phyloP scores from a whole-genome alignment of 495 filamentous ascomycete genomes.

The Astrocystis sublimbata region DNA sequence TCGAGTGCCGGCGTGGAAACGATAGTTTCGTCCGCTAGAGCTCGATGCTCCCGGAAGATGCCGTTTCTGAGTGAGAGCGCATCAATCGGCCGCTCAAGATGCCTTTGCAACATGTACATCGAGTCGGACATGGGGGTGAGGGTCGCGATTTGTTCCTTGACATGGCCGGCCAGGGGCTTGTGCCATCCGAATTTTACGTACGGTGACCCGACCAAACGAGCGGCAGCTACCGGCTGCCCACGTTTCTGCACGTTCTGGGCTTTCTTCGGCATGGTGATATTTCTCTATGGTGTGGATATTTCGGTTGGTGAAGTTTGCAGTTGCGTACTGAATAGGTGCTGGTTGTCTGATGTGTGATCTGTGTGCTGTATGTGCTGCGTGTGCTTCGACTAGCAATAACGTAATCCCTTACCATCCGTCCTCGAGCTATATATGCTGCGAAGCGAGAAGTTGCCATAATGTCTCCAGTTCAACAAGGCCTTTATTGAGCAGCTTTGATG shows the following conservation, averaged over 20 bases:
- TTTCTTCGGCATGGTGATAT: constrained; percentile 2
- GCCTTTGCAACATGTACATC: constrained; percentile 26
- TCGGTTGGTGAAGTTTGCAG: too few relatives aligned
- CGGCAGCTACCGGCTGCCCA: constrained; percentile 19
- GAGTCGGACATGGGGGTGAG: constrained; percentile 18
- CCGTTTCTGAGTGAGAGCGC: constrained; percentile 13
- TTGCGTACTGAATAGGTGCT: too few relatives aligned
- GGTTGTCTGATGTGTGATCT: not conserved
- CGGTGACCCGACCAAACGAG: constrained; percentile 20
- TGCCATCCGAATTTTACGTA: constrained; percentile 30
- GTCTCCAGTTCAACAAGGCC: not conserved
- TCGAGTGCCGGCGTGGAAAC: constrained; percentile 24
- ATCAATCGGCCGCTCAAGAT: constrained; percentile 11
- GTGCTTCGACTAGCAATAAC: not conserved
- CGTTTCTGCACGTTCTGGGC: not conserved
- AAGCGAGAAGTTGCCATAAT: constrained; percentile 4
- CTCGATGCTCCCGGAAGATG: constrained; percentile 31
- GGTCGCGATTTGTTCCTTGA: constrained; percentile 10
- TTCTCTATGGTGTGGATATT: not conserved
- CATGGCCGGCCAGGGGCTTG: constrained; percentile 8
- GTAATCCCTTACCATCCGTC: not conserved
- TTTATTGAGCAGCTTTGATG: constrained; percentile 3
- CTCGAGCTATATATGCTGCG: not conserved
- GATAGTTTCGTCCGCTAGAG: constrained; percentile 7
- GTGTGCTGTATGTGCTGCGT: not conserved